Conservation (phyloP, 768 basidiomycete genomes). For the Amanita pseudoporphyria region DNA sequence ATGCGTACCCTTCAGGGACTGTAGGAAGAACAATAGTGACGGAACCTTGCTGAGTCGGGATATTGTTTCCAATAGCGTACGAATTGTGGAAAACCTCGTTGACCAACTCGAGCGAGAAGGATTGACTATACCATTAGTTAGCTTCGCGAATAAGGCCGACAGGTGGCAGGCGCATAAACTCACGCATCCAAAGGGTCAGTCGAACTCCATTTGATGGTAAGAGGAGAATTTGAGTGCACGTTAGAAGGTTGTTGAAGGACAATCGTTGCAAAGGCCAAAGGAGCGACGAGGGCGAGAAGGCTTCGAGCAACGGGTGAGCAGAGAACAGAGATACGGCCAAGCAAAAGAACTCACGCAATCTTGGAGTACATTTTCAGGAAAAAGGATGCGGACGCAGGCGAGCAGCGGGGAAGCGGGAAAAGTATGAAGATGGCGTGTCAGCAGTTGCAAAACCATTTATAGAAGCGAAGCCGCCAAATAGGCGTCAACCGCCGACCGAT, state of each 20-base stretch:
- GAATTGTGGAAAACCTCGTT: slow-evolving; percentile 42
- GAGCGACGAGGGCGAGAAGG: slow-evolving; percentile 33
- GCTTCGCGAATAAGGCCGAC: neutral
- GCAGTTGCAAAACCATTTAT: slow-evolving; percentile 11
- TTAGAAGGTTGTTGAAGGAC: neutral
- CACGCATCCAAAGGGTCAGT: slow-evolving; percentile 31
- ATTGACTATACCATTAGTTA: slow-evolving; percentile 6
- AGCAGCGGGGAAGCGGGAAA: slow-evolving; percentile 14
- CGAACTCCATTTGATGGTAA: slow-evolving; percentile 41
- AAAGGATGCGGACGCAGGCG: slow-evolving; percentile 2
- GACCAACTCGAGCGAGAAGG: slow-evolving; percentile 36
- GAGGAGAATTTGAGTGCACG: neutral
- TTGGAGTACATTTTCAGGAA: slow-evolving; percentile 4
- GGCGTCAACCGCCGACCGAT: neutral
- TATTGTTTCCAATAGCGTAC: slow-evolving; percentile 47
- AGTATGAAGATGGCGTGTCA: slow-evolving; percentile 11
- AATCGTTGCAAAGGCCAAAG: slow-evolving; percentile 32
- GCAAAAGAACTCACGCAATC: neutral
- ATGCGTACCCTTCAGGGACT: slow-evolving; percentile 40
- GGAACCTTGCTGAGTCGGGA: slow-evolving; percentile 24
- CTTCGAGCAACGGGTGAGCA: slow-evolving; percentile 14
- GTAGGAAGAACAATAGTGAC: slow-evolving; percentile 34
- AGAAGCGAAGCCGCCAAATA: neutral
- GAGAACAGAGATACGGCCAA: neutral
- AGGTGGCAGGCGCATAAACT: slow-evolving; percentile 11